Percentiles rank a stretch among this genome's conserved stretches.
phyloP scores from a whole-genome alignment of 2,329 filamentous ascomycete genomes.

The Ophiostoma australiae region DNA sequence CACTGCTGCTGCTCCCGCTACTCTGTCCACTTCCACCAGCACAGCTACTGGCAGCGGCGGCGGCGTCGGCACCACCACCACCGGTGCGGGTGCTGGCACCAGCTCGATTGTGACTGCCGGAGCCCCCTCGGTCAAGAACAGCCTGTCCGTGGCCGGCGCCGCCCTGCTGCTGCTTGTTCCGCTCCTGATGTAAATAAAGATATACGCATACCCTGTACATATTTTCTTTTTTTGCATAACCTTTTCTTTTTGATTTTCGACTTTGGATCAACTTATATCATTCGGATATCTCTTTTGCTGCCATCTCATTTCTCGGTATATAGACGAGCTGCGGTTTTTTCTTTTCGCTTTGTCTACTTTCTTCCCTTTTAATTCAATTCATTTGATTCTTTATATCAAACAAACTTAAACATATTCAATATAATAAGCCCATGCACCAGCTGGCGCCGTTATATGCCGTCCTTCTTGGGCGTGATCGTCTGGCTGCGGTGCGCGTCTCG shows the following conservation, averaged over 20 bases:
- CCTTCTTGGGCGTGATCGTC: background rate
- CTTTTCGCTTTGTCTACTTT: too few relatives aligned
- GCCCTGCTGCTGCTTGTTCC: constrained; percentile 21
- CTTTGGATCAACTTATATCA: too few relatives aligned
- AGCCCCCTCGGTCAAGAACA: constrained; percentile 24
- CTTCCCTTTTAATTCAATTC: too few relatives aligned
- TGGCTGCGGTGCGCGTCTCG: constrained; percentile 48
- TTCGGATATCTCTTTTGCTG: background rate
- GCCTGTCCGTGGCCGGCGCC: constrained; percentile 23
- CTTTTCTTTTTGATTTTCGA: background rate
- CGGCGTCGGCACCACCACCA: background rate
- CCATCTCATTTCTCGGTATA: background rate
- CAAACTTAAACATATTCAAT: too few relatives aligned
- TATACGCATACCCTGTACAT: constrained; percentile 1
- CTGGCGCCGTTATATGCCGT: background rate
- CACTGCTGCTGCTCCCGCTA: background rate
- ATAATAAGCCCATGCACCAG: too few relatives aligned
- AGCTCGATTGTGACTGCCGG: constrained; percentile 25
- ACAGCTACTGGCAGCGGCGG: background rate
- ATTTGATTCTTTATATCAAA: background rate
- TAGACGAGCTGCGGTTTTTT: background rate
- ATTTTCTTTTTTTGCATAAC: background rate
- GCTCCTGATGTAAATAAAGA: constrained; percentile 14
- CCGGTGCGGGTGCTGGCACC: background rate
- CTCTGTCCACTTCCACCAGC: constrained; percentile 22